These are phyloP conservation scores for grape (Vitis vinifera) DNA, from an alignment of 164 flowering plant species.

Conservation along the genomic window ASM3070453v1 NC_081811.1:6280001-6280500, in stretches of 20 bases:
- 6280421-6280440: slow-evolving; percentile 16
- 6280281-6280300: too few species aligned
- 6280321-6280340: too few species aligned
- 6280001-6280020: slow-evolving; percentile 13
- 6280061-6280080: slow-evolving; percentile 21
- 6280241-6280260: too few species aligned
- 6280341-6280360: too few species aligned
- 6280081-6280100: slow-evolving; percentile 28
- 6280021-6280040: slow-evolving; percentile 19
- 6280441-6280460: slow-evolving; percentile 20
- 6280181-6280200: background rate
- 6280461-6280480: slow-evolving; percentile 31
- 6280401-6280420: slow-evolving; percentile 12
- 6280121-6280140: slow-evolving; percentile 6
- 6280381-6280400: background rate
- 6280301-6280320: too few species aligned
- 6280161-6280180: background rate
- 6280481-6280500: slow-evolving; percentile 11
- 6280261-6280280: too few species aligned
- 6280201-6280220: background rate
- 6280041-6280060: slow-evolving; percentile 6
- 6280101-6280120: slow-evolving; percentile 8
- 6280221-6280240: background rate
- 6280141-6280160: background rate
- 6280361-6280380: too few species aligned